Base-by-base conservation (phyloP, 1,284 basidiomycete genomes). In the Rhodofomes roseus region DNA sequence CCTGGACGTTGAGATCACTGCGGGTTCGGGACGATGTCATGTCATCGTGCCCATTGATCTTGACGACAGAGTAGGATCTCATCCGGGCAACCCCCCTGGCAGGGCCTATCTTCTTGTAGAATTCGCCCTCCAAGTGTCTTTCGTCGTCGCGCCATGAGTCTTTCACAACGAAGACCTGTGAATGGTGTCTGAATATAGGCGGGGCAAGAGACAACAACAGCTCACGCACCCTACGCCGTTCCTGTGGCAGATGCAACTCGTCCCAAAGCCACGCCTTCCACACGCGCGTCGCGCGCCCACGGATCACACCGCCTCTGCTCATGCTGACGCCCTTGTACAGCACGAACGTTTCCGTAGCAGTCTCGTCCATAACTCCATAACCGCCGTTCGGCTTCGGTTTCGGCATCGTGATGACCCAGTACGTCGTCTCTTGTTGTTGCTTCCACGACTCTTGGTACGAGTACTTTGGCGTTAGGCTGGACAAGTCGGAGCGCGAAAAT, bases 81-180 rank as follows among this genome's bases (percentile, higher is more conserved):
- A 59, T 54, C 53, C 2, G 23, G 1, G 57, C 57, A 2, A 59
- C 36, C 11, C 57, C 57, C 6, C 40, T 16, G 8, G 16, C 22
- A 8, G 2, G 25, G 4, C 57, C 57, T n/a, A 59, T 55, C 22
- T 41, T 6, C 25, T 39, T 2, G 29, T 60, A 62, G n/a, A 60
- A 29, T 23, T 60, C 61, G 16, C 61, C 61, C 22, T 62, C 61
- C 23, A 54, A 20, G 4, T 34, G 37, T 12, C 61, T 58, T 4
- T 58, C 40, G 31, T 62, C 58, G 41, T 62, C 61, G 48, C 59
- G 20, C 61, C 61, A 62, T 1, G 54, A 41, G 27, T 62, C 61
- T 44, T 60, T 62, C 29, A 56, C 18, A 16, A 62, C 41, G 51
- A 51, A 62, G 2, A 54, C 39, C 61, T 62, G 36, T 25, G 23